phyloP scores from a whole-genome alignment of 768 basidiomycete genomes.

The Boletus vermiculosoides region DNA sequence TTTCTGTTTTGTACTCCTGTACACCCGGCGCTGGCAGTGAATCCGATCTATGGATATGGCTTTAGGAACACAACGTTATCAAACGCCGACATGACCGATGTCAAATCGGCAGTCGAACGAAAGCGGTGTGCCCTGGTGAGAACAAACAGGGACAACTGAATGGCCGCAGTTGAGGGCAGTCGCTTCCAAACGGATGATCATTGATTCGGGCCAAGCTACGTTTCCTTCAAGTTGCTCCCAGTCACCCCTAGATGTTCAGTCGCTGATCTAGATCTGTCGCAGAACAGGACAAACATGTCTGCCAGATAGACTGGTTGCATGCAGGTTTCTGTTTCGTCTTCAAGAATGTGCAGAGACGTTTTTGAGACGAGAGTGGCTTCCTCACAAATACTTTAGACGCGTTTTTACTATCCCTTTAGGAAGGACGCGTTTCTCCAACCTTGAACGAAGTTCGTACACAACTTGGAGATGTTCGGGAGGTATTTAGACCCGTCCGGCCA shows the following conservation, averaged over 20 bases:
- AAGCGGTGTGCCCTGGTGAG: neutral
- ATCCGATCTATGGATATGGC: neutral
- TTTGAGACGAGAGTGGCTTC: neutral
- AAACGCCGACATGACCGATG: too few relatives aligned
- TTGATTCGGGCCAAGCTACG: neutral
- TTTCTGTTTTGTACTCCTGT: neutral
- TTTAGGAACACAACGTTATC: too few relatives aligned
- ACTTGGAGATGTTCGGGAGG: neutral
- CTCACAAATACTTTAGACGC: neutral
- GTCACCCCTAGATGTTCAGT: too few relatives aligned
- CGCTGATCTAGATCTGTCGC: neutral
- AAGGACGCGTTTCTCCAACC: neutral
- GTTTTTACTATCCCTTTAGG: neutral
- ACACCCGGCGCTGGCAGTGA: neutral
- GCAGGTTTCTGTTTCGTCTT: neutral
- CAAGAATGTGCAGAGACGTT: neutral
- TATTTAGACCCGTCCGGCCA: neutral
- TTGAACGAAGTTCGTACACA: neutral
- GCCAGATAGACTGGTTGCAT: neutral
- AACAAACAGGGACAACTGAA: neutral
- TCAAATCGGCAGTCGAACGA: neutral
- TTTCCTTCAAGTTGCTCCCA: neutral
- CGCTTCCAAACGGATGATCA: neutral
- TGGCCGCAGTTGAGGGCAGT: too few relatives aligned
- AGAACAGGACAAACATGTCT: neutral